These are phyloP conservation scores for Carpinus viminea DNA, from an alignment of 306 rosid genomes.

Conservation along the genomic window DNA sequence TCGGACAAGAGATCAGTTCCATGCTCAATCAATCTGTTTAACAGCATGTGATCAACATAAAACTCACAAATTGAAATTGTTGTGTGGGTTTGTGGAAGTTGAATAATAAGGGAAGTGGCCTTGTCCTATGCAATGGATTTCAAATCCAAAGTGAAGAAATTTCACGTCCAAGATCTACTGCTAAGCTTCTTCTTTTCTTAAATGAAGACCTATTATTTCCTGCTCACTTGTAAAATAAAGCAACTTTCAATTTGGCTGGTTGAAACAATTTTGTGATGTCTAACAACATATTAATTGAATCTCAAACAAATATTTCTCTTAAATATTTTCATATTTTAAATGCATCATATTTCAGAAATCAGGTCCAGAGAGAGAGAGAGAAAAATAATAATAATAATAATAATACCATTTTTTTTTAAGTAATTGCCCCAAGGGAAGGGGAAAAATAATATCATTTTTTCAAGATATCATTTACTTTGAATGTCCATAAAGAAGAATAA, in stretches of 20 bases:
- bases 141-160: not conserved
- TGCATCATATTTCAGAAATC: not conserved
- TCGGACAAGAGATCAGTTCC: not conserved
- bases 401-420: not conserved
- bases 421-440: too few species aligned
- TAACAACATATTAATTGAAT: not conserved
- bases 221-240: not conserved
- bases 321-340: not conserved
- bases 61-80: not conserved
- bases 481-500: not conserved
- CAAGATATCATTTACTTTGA: not conserved
- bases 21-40: not conserved
- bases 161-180: not conserved
- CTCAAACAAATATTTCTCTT: not conserved
- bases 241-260: not conserved
- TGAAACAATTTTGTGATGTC: not conserved
- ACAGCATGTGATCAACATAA: not conserved
- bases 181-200: not conserved
- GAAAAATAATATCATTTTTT: too few species aligned
- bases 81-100: not conserved
- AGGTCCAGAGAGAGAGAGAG: not conserved
- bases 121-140: not conserved
- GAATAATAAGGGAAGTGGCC: not conserved
- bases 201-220: slow-evolving; percentile 2
- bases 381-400: not conserved